These are phyloP conservation scores for Phaeophleospora eucalypticola DNA, from an alignment of 2,329 filamentous ascomycete genomes.

Conservation along the genomic window DNA sequence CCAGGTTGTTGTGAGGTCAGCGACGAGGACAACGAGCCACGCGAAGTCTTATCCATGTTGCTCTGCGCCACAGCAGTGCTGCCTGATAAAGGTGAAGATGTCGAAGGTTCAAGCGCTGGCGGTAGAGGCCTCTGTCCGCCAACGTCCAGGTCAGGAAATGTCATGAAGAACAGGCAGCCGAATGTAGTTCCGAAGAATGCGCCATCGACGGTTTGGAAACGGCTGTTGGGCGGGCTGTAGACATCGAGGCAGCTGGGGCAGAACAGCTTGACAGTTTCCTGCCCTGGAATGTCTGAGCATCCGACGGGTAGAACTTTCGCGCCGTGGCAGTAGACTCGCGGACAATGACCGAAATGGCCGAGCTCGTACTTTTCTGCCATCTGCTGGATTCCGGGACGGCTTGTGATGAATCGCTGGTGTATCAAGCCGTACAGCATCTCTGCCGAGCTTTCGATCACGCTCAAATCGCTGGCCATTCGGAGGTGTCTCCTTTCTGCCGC, in stretches of 20 bases:
- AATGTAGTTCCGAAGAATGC: constrained; percentile 98
- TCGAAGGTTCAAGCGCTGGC: constrained; percentile 10
- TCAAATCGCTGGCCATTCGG: constrained; percentile 86
- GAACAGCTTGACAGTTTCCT: constrained; percentile 97
- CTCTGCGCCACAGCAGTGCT: constrained; percentile 5
- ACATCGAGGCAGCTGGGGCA: constrained; percentile 95
- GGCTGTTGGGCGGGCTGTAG: constrained; percentile 93
- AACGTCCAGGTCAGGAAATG: constrained; percentile 92
- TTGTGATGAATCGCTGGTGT: constrained; percentile 97
- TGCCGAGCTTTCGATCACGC: constrained; percentile 94
- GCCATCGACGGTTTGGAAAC: constrained; percentile 95
- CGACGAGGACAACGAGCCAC: constrained; percentile 29
- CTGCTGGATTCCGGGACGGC: constrained; percentile 90
- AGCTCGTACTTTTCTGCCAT: constrained; percentile 99
- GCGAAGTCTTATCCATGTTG: constrained; percentile 19
- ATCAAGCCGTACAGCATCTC: constrained; percentile 97
- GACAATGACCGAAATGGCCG: constrained; percentile 91
- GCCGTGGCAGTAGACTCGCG: constrained; percentile 87
- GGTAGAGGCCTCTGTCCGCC: constrained; percentile 34
- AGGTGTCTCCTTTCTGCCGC: constrained; percentile 70
- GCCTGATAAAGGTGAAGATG: constrained; percentile 14
- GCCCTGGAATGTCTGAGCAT: constrained; percentile 87
- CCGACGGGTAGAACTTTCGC: constrained; percentile 90
- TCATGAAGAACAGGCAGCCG: constrained; percentile 95
- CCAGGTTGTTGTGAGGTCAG: constrained; percentile 30